Evolutionary conservation across 345 rosid genomes (phyloP), one percentile per base, ranked within the genome.

Genomic region (Gossypium raimondii): DNA sequence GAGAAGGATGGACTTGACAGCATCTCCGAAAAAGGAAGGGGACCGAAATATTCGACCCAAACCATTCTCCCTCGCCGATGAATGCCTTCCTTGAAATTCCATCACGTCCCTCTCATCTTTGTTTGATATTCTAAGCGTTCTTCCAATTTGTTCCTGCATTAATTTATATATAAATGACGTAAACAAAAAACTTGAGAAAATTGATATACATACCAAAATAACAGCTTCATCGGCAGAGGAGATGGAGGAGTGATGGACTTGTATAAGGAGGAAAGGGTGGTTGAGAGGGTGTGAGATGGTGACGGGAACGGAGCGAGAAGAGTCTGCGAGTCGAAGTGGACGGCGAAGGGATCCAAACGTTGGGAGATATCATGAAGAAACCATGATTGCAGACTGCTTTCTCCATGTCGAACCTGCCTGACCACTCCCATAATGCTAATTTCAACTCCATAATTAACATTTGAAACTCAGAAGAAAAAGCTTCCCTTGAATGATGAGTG

Each of bases 1-100:
- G 27, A 87, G 84, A 53, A 88, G 86, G 8, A 87, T 45, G 34
- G 86, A 77, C 78, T 88, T 86, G 62, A 88, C 81, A 63, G 78
- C 64, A 79, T 89, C 90, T 79, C 86, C 90, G 60, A 88, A 88
- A 60, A 81, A 82, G 57, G 82, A 64, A 66, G 89, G 85, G 1
- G 92, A 85, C 2, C 92, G 82, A 43, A 89, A 86, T 34, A 85
- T 78, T 44, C 87, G 41, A 50, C 90, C 86, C 1, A 82, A 84
- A 57, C 83, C 82, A 48, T 12, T 73, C 11, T 80, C 60, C 77
- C 73, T 84, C 1, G 89, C 90, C 5, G 55, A 66, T 5, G 60
- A 52, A 65, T 86, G 89, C 18, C 79, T 44, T 61, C 68, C 13
- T 47, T 89, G 89, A 62, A 85, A 89, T 11, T 77, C 82, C 12